Evolutionary conservation across 176 grass and related monocot species (phyloP), one percentile per base, ranked within the genome.

Genomic region (Typha latifolia): DNA sequence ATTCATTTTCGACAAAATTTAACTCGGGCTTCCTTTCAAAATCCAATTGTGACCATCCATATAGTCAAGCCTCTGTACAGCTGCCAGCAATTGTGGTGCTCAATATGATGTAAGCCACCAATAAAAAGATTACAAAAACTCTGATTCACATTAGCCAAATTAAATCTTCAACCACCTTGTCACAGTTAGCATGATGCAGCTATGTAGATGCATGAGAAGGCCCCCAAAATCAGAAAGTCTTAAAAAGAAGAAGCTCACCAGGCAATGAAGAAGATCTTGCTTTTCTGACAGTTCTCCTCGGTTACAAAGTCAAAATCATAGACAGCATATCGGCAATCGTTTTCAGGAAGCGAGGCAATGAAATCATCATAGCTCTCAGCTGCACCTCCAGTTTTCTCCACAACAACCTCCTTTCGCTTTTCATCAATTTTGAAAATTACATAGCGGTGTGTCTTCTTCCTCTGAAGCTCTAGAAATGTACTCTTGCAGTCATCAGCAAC

Each of bases 281-380:
- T 69, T 69, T 69, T 69, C 66, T 69, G 66, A 50, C 48, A 51
- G 48, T 69, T 69, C 48, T 69, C 66, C 47, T 69, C 66, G 23
- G 66, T 69, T 14, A 69, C 66, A 69, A 69, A 69, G 47, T 69
- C 66, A 51, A 69, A 69, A 51, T 69, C 66, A n/a, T 69, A 69
- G 20, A 69, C 50, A 48, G 66, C 66, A 29, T 69, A 69, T 50
- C 66, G 66, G 48, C 66, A 69, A 69, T 69, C 66, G 50, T 51
- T 69, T 29, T 69, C 66, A 16, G 66, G 66, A 14, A 69, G 48
- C 14, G 66, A 69, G 47, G 66, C 66, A 4, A 69, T 27, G 13
- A 69, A 69, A 50, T 69, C 66, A 69, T 69, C 66, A n/a, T 50
- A 69, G 48, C 48, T 69, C 24, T 69, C 66, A 69, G 66, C 23